A percentile compares a stretch with the other conserved stretches of the same genome.
Conservation (phyloP, 192 early-diverging fungal genomes). For the Backusella luteola region DNA sequence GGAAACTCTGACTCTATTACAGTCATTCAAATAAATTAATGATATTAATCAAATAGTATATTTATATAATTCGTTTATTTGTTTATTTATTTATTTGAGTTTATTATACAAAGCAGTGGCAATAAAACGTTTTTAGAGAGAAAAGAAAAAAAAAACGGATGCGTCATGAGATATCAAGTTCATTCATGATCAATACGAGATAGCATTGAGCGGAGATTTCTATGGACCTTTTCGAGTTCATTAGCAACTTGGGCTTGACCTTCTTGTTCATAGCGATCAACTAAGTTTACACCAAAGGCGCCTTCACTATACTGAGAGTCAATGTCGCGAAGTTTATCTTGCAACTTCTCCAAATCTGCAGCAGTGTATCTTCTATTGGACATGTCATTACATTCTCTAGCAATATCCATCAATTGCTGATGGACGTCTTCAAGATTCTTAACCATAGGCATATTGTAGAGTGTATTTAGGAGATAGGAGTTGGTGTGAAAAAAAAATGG, state of each 20-base stretch:
- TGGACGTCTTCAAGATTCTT: constrained; percentile 21
- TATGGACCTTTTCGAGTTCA: constrained; percentile 20
- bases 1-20: background rate
- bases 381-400: constrained; percentile 7
- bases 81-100: background rate
- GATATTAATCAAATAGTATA: background rate
- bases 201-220: constrained; percentile 15
- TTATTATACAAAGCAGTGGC: background rate
- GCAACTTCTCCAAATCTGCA: constrained; percentile 11
- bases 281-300: background rate
- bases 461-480: background rate
- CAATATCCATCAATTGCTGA: constrained; percentile 19
- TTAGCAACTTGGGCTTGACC: constrained; percentile 17
- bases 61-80: background rate
- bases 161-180: too few species aligned
- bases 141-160: background rate
- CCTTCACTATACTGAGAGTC: constrained; percentile 12
- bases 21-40: background rate
- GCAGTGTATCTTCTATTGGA: constrained; percentile 13
- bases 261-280: constrained; percentile 10
- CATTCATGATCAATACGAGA: constrained; percentile 8
- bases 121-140: background rate
- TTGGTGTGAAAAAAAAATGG: background rate
- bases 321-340: constrained; percentile 6
- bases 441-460: constrained; percentile 15